phyloP scores from a whole-genome alignment of 2,329 filamentous ascomycete species.

The Penicillium fuscoglaucum region DNA sequence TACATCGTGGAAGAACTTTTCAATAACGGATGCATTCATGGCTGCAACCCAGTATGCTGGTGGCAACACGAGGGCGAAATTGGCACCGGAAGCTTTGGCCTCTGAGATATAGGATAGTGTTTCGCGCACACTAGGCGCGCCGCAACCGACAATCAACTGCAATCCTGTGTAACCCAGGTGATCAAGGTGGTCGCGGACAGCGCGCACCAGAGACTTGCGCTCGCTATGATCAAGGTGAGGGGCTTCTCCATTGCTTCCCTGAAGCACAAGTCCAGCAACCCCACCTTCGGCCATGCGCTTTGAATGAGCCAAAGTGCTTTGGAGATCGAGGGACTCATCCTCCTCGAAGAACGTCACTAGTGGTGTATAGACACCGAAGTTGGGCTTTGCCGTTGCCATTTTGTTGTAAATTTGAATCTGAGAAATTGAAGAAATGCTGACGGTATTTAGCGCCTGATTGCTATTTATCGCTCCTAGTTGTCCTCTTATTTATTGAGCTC shows the following conservation, averaged over 20 bases:
- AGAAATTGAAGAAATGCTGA: not conserved
- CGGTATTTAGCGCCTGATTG: not conserved
- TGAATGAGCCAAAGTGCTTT: slow-evolving; percentile 46
- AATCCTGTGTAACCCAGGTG: slow-evolving; percentile 55
- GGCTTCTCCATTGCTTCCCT: slow-evolving; percentile 53
- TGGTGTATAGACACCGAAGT: slow-evolving; percentile 44
- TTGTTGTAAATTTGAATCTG: not conserved
- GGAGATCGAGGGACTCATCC: slow-evolving; percentile 43
- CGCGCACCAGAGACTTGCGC: slow-evolving; percentile 50
- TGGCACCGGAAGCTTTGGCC: slow-evolving; percentile 64
- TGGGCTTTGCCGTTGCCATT: not conserved
- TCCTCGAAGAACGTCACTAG: slow-evolving; percentile 52
- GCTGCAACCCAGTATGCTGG: slow-evolving; percentile 65
- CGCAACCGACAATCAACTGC: slow-evolving; percentile 70
- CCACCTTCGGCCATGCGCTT: slow-evolving; percentile 46
- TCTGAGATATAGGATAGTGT: slow-evolving; percentile 64
- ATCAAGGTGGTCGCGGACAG: slow-evolving; percentile 31
- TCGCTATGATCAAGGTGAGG: slow-evolving; percentile 54
- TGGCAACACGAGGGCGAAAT: slow-evolving; percentile 70
- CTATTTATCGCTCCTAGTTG: not conserved
- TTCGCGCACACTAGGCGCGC: slow-evolving; percentile 66
- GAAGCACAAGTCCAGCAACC: slow-evolving; percentile 48
- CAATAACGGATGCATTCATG: slow-evolving; percentile 58
- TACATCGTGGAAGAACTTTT: slow-evolving; percentile 58
- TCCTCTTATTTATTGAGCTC: not conserved